phyloP scores from a whole-genome alignment of 805 yeast genomes.

The Candida dendrica region DNA sequence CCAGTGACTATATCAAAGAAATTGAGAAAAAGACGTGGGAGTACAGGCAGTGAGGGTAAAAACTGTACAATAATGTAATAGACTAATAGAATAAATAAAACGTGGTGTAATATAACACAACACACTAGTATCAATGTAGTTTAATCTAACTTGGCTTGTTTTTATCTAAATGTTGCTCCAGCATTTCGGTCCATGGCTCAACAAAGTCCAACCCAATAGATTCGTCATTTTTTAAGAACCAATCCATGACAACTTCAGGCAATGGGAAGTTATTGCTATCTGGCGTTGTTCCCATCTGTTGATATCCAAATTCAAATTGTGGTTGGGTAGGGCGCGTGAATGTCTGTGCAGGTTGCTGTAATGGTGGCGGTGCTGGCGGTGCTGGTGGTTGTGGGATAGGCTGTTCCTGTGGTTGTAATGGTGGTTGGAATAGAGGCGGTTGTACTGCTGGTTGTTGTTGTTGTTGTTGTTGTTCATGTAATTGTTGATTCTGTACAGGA shows the following conservation, averaged over 20 bases:
- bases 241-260: conserved; percentile 35
- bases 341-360: not conserved
- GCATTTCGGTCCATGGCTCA: conserved; percentile 76
- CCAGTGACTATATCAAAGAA: conserved; percentile 7
- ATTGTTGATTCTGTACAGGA: not conserved
- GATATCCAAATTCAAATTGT: conserved; percentile 12
- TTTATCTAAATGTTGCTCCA: conserved; percentile 49
- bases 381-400: not conserved
- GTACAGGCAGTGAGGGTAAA: conserved; percentile 1
- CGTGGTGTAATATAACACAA: not conserved
- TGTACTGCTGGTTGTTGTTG: no score
- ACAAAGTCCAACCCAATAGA: conserved; percentile 52
- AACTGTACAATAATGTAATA: conserved; percentile 14
- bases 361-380: conserved; percentile 1
- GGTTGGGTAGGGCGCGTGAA: conserved; percentile 1
- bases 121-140: no score
- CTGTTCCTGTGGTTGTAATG: no score
- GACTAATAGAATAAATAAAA: not conserved
- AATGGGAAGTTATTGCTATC: conserved; percentile 8
- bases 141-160: conserved; percentile 4
- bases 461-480: no score
- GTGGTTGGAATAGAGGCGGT: not conserved
- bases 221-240: conserved; percentile 40
- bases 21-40: conserved; percentile 2
- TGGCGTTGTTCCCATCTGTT: conserved; percentile 10